Base-by-base conservation (phyloP, 1,139 yeast genomes). In the Lodderomyces metapsilosis region DNA sequence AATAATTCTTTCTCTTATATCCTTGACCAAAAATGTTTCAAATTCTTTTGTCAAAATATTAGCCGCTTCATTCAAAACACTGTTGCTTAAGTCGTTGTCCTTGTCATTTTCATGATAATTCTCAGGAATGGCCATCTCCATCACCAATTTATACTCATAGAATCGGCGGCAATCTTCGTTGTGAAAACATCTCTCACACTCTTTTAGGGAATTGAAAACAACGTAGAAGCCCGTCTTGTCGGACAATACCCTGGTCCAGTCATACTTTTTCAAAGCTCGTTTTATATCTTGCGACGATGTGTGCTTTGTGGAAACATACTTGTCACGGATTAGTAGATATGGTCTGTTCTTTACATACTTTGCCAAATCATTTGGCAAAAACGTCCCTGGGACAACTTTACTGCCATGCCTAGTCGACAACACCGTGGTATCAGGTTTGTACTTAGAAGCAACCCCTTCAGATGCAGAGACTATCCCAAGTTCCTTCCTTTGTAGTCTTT, bases 1-100 rank as follows among this genome's bases (percentile, higher is more conserved):
- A 27, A 87, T 76, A 5, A 86, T 66, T 49, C 89, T 77, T 53
- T 83, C 92, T 52, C 88, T 71, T 27, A 88, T 77, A 61, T 88
- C 96, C 47, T 84, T 83, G 28, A 81, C 66, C 40, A 88, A 61
- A 41, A 83, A 80, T 5, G 71, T 66, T 48, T 78, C 79, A 42
- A 88, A 72, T 48, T 88, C 96, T 44, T 76, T 77, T 27, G 82
- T 59, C 34, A 88, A 66, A 47, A 76, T 65, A 34, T 74, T 68
- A 1, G 78, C 68, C 0, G 95, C 85, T 43, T 82, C 88, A 25
- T 76, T 77, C 8, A 80, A 61, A 2, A 65, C 57, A 41, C 59
- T 42, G 28, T 45, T 45, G 34, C 45, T 44, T 37, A 45, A 51
- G 6, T 48, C 50, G 10, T 52, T 52, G 12, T 34, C 49, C 40